Evolutionary conservation across 2,329 filamentous ascomycete genomes (phyloP), one percentile per base, ranked within the genome.

Genomic region (Blumeria graminis): DNA sequence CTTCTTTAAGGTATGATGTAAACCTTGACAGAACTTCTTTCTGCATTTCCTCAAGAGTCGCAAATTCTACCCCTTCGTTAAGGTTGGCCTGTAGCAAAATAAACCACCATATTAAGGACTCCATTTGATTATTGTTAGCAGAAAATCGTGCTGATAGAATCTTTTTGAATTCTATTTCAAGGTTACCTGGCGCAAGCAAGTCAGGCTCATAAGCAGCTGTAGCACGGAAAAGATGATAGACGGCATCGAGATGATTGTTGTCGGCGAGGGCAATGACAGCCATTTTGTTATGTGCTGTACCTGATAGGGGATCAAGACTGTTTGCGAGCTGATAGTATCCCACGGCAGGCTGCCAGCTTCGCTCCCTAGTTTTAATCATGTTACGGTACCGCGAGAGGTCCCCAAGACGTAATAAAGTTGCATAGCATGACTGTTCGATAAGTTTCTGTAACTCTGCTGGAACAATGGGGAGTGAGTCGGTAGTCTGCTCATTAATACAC

Each of bases 211-310:
- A 74, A 35, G 86, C 81, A 8, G 81, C 81, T 62, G 92, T 75
- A 14, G 89, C 82, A 60, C 89, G 82, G 66, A 94, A 92, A 43
- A 96, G 78, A 67, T 94, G 81, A 68, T 95, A 96, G 34, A 93
- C 82, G 9, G 87, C 82, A 59, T 87, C 80, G 55, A 96, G 76
- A 66, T 93, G 84, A 62, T 90, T 83, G 57, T 76, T 77, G 63
- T 89, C 80, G 56, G 84, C 81, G 52, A 86, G 76, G 58, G 84
- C 82, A 58, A 96, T 82, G 38, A 96, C 85, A 38, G 86, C 89
- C 67, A 92, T 80, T 68, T 96, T 92, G 64, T 98, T 90, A 65
- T 93, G 84, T 14, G 87, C 84, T 60, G 81, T 78, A 34, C 90
- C 90, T 50, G 84, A 87, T 16, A 78, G 73, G 3, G 90, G 87